Base-by-base conservation (phyloP, 441 rosid species). In the Pelargonium fulgidum region DNA sequence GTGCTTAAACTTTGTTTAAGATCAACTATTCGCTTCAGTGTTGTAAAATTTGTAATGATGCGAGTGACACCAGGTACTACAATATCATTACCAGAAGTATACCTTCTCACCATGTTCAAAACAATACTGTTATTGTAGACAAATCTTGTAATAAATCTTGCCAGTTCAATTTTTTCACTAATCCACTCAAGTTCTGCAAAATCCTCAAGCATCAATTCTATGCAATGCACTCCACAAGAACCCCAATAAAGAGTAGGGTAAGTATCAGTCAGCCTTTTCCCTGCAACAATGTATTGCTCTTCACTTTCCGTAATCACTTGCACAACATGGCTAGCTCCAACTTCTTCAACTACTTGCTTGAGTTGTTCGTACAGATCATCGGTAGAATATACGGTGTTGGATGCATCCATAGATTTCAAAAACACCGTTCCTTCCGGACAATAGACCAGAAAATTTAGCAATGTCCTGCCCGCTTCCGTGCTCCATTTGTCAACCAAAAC, bases 231-330 rank as follows among this genome's bases (percentile, higher is more conserved):
- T 39, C 92, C 92, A 79, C 98, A 92, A 59, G 98, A 94, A 68
- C 90, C 86, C 97, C 98, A 94, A 47, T 85, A 94, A n/a, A 94
- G 75, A 63, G 85, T 76, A 24, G 91, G 92, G 72, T 84, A 85
- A 70, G 79, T 73, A 65, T 84, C 86, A 80, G 86, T 83, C 76
- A 94, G 67, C 73, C 64, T 85, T 74, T 75, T 86, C 5, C 96
- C 91, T 10, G 90, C 85, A 14, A 73, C 75, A 39, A 72, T 44
- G 61, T 85, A 86, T 66, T 82, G 85, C 64, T 85, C 89, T 10
- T 84, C 87, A 47, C 77, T 82, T 24, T 83, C 85, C 4, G 90
- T 86, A 62, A 94, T 87, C 68, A 94, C 96, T 77, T 94, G 99
- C 80, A 94, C 71, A 52, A 94, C 91, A 70, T 87, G 70, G 44